phyloP scores from a whole-genome alignment of 176 grass and related monocot genomes.

The Triticum dicoccoides region DNA sequence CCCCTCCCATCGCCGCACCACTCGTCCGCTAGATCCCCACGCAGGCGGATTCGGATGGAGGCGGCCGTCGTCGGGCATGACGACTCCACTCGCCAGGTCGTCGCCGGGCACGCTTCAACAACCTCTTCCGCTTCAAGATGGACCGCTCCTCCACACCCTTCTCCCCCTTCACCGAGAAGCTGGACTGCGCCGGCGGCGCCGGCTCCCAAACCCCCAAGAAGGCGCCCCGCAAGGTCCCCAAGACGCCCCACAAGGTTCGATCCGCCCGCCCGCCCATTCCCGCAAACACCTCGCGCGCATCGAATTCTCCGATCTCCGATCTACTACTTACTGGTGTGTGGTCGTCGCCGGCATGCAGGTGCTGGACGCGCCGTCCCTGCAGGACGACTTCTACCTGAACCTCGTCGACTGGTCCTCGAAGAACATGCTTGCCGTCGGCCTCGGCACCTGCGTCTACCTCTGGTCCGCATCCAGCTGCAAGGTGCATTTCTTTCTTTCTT shows the following conservation, averaged over 20 bases:
- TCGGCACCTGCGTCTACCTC: constrained; percentile 87
- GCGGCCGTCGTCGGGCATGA: too few relatives aligned
- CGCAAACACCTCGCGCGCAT: background rate
- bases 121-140: constrained; percentile 88
- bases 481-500: constrained; percentile 23
- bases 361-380: constrained; percentile 81
- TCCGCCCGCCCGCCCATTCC: background rate
- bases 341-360: constrained; percentile 39
- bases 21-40: too few relatives aligned
- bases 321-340: background rate
- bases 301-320: background rate
- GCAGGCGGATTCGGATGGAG: too few relatives aligned
- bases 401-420: constrained; percentile 97
- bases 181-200: constrained; percentile 14
- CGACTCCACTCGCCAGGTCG: too few relatives aligned
- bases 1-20: too few relatives aligned
- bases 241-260: constrained; percentile 93
- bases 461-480: constrained; percentile 96
- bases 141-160: constrained; percentile 60
- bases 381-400: constrained; percentile 98
- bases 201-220: constrained; percentile 49
- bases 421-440: constrained; percentile 84
- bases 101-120: constrained; percentile 37
- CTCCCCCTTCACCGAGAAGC: constrained; percentile 45
- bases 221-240: constrained; percentile 80